Conservation (phyloP, 352 stramenopile species). For the Pythium graminicola region DNA sequence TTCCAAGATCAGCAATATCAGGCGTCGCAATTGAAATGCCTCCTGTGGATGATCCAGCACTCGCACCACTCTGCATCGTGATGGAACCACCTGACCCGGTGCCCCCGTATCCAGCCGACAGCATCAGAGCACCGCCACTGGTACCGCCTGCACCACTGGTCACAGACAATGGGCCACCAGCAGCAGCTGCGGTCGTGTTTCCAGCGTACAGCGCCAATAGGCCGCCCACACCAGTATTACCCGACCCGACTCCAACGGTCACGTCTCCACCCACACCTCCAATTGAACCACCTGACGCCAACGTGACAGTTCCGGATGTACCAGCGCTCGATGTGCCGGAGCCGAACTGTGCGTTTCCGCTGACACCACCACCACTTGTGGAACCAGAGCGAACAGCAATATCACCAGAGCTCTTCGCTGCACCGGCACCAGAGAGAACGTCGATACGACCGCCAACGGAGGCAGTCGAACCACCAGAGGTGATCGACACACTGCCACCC, state of each 20-base stretch:
- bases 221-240: conserved; percentile 28
- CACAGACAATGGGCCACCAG: conserved; percentile 15
- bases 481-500: conserved; percentile 33
- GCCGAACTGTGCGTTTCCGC: conserved; percentile 38
- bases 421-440: conserved; percentile 31
- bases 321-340: conserved; percentile 37
- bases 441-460: conserved; percentile 33
- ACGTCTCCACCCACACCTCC: conserved; percentile 45
- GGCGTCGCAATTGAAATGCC: conserved; percentile 23
- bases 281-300: conserved; percentile 38
- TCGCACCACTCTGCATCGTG: conserved; percentile 15
- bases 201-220: conserved; percentile 11
- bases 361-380: conserved; percentile 31
- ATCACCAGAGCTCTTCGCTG: conserved; percentile 36
- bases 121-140: conserved; percentile 3
- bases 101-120: conserved; percentile 1
- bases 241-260: conserved; percentile 34
- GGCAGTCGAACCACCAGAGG: conserved; percentile 29
- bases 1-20: conserved; percentile 3
- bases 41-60: conserved; percentile 23
- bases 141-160: conserved; percentile 12
- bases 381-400: conserved; percentile 34
- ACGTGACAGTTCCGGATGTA: conserved; percentile 38
- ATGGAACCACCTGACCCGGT: conserved; percentile 11
- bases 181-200: conserved; percentile 14